A percentile compares a stretch with the other conserved stretches of the same genome.
Evolutionary conservation across 176 grass and related monocot genomes (phyloP).

Genomic region (Oropetium thomaeum): DNA sequence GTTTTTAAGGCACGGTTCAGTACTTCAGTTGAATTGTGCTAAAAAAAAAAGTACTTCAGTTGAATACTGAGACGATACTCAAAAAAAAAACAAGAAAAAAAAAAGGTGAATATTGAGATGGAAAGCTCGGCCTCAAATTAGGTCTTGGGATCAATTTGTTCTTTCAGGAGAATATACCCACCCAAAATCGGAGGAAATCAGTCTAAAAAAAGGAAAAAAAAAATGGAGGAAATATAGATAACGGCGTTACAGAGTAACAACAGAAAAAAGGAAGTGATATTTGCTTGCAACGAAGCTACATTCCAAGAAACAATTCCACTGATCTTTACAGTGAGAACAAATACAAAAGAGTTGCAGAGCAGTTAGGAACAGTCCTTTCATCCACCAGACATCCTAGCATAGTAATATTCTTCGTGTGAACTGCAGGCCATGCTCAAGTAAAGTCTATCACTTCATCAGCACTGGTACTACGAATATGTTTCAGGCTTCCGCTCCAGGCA

Average conservation of each 20-base stretch:
- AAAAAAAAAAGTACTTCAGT: too few relatives aligned
- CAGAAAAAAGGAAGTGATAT: background rate
- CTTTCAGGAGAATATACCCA: background rate
- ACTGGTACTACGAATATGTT: too few relatives aligned
- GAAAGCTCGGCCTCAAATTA: background rate
- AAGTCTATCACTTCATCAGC: too few relatives aligned
- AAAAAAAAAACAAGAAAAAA: background rate
- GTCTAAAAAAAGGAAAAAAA: too few relatives aligned
- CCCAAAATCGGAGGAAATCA: background rate
- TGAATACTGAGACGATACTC: too few relatives aligned
- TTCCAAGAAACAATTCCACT: background rate
- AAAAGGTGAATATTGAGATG: background rate
- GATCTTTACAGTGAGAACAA: background rate
- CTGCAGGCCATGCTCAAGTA: too few relatives aligned
- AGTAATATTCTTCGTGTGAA: too few relatives aligned
- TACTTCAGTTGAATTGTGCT: too few relatives aligned
- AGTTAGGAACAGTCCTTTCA: background rate
- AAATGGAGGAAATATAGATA: too few relatives aligned
- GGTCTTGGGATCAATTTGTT: background rate
- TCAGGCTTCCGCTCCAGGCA: too few relatives aligned
- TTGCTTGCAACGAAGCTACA: background rate
- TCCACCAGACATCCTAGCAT: background rate
- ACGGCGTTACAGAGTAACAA: background rate
- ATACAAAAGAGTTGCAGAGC: background rate
- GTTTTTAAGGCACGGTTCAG: too few relatives aligned